Base-by-base conservation (phyloP, 768 basidiomycete genomes). In the Rhodotorula sphaerocarpa region DNA sequence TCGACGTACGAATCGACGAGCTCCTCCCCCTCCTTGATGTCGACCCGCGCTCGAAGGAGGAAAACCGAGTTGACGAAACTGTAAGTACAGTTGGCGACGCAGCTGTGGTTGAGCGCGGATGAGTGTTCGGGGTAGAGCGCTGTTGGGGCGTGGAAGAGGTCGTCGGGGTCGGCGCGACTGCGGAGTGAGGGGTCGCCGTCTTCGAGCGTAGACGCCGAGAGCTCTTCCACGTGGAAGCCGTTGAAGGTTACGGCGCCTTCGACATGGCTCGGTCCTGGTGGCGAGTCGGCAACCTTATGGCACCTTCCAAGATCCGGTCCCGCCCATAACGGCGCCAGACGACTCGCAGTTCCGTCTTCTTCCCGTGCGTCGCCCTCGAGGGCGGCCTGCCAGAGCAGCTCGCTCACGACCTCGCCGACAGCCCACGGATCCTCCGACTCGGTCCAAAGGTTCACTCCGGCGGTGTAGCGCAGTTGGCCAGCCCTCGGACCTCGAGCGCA, bases 21-120 rank as follows among this genome's bases (percentile, higher is more conserved):
- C 74, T 92, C 90, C 59, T 89, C 84, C 2, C 87, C 88, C 0
- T 78, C 74, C 28, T 79, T 77, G 57, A 95, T 85, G 25, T 80
- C 78, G 15, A 77, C 74, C 58, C 80, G 82, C 7, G 90, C 86
- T n/a, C 87, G 74, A 30, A 89, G 73, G 0, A 86, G 84, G 72
- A 93, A 86, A 42, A 87, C 82, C 11, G 79, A 80, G 73, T 87
- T 84, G 59, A 88, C 75, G 72, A 89, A 89, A 3, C 86, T 83
- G 21, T 87, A 83, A 23, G 87, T 86, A 51, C 84, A 70, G 74
- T 89, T 92, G 0, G 90, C 7, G 23, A 77, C 74, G 75, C 90
- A 95, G 11, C 81, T 81, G 74, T 95, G 90, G 75, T 93, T 95
- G 34, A 92, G 74, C 69, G 91, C 87, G 3, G 89, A 86, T 73